Evolutionary conservation across 441 rosid species (phyloP), one percentile per base, ranked within the genome.

Genomic region (Gossypium davidsonii): DNA sequence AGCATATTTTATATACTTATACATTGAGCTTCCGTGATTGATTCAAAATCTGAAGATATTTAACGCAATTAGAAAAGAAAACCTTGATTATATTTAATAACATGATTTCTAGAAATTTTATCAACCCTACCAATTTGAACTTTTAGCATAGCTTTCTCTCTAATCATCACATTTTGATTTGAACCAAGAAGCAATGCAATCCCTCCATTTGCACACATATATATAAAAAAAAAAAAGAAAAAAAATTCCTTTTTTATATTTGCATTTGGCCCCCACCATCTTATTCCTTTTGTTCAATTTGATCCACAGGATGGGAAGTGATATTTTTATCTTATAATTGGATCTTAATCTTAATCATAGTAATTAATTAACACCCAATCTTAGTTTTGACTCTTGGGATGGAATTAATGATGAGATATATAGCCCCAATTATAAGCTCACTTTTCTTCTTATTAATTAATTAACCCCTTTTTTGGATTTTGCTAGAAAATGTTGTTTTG

Each of bases 131-230:
- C 14, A 46, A 3, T 8, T 46, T 46, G 51, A 46, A 46, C n/a
- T 44, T 8, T 78, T 69, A 52, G 70, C 53, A 6, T 34, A 6
- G 39, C 39, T 34, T 6, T 34, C 15, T 39, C n/a, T 34, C 53
- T 65, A 78, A 78, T 81, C 71, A 81, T 65, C 5, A 23, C 52
- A 42, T 28, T 70, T 74, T 31, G 26, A 23, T 34, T 49, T 79
- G 42, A 53, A 57, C 42, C 42, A 15, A 6, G 5, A 61, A 3
- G 39, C 3, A 25, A 68, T 63, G 15, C 71, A 49, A 18, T 67
- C 10, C 3, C 14, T 2, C 56, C 59, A 72, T 63, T 51, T 15
- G 15, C 2, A 23, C 39, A 37, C 42, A 3, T 25, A 25, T 25
- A 25, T 25, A 2, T 0, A 25, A 25, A 25, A 25, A 25, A 3